Base-by-base conservation (phyloP, 805 yeast species). In the Priceomyces melissophilus region DNA sequence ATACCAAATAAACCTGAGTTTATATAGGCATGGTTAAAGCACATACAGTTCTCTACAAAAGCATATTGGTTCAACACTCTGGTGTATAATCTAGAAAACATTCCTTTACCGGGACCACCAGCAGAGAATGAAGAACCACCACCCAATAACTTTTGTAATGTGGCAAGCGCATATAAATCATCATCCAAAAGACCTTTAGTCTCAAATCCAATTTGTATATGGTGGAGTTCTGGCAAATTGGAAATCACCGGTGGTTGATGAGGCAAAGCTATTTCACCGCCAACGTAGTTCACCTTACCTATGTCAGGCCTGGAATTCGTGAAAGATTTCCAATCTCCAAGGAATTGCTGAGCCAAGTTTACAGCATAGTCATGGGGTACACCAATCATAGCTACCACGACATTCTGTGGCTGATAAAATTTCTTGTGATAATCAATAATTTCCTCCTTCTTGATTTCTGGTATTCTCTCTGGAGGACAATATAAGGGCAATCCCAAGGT, bases 61-160 rank as follows among this genome's bases (percentile, higher is more conserved):
- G 95, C 95, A 58, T 85, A 87, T 59, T 84, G 93, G 64, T 91
- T 91, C 58, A 93, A 72, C 2, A 93, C 96, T 52, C 89, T 80
- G 0, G 96, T 87, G 68, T 89, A 93, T 16, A 95, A 77, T 44
- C 98, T 76, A 3, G 96, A 87, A 60, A 89, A 93, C 98, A 93
- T 90, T 3, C 99, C 99, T 63, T 93, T 93, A 40, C 99, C 99
- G 12, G 99, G 99, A 0, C 99, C 99, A 49, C 99, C 99, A 8
- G 99, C 98, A 13, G 95, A 83, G 58, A 93, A 93, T 1, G 98
- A 89, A 4, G 96, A 95, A 42, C 98, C 99, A 29, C 98, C 97
- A 32, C 99, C 99, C 10, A 93, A 68, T 15, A 91, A 70, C 44
- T 90, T 87, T 60, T 93, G 98, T 43, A 93, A 71, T 1, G 89